phyloP scores from a whole-genome alignment of 2,329 filamentous ascomycete genomes.

The Cryphonectria parasitica region DNA sequence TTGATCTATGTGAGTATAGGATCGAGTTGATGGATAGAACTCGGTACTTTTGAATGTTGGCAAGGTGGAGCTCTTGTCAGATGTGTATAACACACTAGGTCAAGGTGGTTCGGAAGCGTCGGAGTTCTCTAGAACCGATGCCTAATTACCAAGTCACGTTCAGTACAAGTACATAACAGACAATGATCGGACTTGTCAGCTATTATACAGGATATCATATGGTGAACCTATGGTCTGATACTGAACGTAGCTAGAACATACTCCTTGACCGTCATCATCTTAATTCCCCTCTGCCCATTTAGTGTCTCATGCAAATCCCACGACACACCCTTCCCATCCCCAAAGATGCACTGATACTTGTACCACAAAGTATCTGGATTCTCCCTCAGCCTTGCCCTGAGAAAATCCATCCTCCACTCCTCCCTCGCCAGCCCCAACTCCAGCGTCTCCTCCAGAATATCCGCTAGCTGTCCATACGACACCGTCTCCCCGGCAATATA shows the following conservation, averaged over 20 bases:
- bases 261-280: constrained; percentile 46
- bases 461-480: constrained; percentile 57
- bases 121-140: background rate
- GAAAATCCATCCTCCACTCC: constrained; percentile 50
- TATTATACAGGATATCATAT: background rate
- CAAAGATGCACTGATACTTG: constrained; percentile 67
- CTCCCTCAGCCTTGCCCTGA: constrained; percentile 49
- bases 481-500: constrained; percentile 67
- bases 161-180: too few species aligned
- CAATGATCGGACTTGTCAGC: background rate
- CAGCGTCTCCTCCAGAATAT: constrained; percentile 52
- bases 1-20: too few species aligned
- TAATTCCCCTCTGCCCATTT: constrained; percentile 54
- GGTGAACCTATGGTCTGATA: background rate
- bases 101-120: background rate
- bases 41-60: background rate
- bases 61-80: too few species aligned
- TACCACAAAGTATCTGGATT: constrained; percentile 54
- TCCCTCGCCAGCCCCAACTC: constrained; percentile 50
- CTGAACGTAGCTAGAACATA: constrained; percentile 35
- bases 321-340: constrained; percentile 58
- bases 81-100: too few species aligned
- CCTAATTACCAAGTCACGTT: too few species aligned
- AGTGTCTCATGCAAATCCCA: constrained; percentile 60
- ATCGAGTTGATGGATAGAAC: too few species aligned